A percentile compares a stretch with the other conserved stretches of the same genome.
Evolutionary conservation across 73 alveolate genomes (phyloP).

Genomic region (Symbiodinium natans): DNA sequence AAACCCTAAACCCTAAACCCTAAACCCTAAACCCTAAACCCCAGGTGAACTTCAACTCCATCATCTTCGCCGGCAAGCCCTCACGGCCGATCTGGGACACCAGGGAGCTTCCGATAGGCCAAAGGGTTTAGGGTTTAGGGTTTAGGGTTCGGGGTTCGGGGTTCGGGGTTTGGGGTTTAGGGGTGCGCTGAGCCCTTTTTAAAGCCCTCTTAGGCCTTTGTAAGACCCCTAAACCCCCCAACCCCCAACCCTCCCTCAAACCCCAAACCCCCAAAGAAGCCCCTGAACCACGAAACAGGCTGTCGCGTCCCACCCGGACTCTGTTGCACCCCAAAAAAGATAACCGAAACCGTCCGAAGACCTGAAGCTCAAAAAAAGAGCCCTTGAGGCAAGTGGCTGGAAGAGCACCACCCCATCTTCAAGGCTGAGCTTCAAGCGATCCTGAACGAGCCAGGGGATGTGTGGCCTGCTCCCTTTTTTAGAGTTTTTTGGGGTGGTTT

Average conservation of each 20-base stretch:
- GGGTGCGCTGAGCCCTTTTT: no score
- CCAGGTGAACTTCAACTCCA: slow-evolving; percentile 2
- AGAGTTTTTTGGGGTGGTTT: neutral
- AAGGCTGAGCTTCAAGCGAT: slow-evolving; percentile 83
- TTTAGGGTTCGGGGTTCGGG: neutral
- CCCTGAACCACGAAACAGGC: no score
- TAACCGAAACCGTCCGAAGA: no score
- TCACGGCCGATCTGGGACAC: slow-evolving; percentile 82
- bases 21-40: no score
- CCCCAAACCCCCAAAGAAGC: no score
- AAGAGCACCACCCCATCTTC: slow-evolving; percentile 86
- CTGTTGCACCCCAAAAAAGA: no score
- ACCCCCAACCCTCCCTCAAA: no score
- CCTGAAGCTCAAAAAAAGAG: no score
- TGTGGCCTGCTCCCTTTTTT: no score
- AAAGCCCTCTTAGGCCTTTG: no score
- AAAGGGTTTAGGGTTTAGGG: neutral
- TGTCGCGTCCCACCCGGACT: no score
- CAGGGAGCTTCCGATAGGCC: neutral
- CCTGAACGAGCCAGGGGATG: slow-evolving; percentile 42
- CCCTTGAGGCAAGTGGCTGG: neutral
- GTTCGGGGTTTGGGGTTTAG: neutral
- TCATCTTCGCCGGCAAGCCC: slow-evolving; percentile 92
- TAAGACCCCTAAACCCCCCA: no score
- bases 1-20: neutral